Evolutionary conservation across 371 early-diverging fungal species (phyloP), one percentile per base, ranked within the genome.

Genomic region (Syncephalastrum monosporum): DNA sequence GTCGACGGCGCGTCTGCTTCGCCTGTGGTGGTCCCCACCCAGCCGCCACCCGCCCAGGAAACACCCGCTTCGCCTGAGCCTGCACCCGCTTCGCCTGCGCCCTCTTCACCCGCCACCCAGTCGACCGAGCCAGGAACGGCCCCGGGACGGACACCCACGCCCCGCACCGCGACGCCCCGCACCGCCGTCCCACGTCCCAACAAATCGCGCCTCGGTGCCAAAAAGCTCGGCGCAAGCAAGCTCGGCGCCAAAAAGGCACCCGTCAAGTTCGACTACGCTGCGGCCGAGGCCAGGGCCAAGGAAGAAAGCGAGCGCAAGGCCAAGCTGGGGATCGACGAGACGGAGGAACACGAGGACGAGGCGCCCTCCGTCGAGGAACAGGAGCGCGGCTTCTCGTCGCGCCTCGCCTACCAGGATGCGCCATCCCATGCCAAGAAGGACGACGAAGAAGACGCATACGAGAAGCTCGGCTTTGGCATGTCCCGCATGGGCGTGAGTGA

Each of bases 211-310:
- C 66, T 69, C 24, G 75, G 75, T 2, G 57, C 71, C 50, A 88
- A 88, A 66, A 33, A 33, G 8, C 38, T 33, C 38, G 38, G 38
- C 38, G 63, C 86, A n/a, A 87, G 88, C 63, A 90, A 88, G 56
- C 74, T 93, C 14, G 95, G 94, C 10, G 88, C 89, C 27, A 91
- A 90, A 67, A 91, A 90, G 57, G 89, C 87, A 46, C 71, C 75
- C 13, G 82, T 84, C 25, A 89, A 89, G 29, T 79, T 87, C 61
- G 91, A 91, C 69, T 97, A 96, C 80, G 98, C 94, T 50, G 94
- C 90, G 63, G 94, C 92, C 3, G 95, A 93, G 60, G 90, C 93
- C 13, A 82, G 84, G 27, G 98, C 97, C 4, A 91, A 91, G 63
- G 87, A 85, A 56, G 95, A 92, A 65, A 89, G 86, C 21, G 91